Percentiles rank a stretch among this genome's conserved stretches.
Conservation (phyloP, 169 alveolate genomes). For the Blepharisma undulans region DNA sequence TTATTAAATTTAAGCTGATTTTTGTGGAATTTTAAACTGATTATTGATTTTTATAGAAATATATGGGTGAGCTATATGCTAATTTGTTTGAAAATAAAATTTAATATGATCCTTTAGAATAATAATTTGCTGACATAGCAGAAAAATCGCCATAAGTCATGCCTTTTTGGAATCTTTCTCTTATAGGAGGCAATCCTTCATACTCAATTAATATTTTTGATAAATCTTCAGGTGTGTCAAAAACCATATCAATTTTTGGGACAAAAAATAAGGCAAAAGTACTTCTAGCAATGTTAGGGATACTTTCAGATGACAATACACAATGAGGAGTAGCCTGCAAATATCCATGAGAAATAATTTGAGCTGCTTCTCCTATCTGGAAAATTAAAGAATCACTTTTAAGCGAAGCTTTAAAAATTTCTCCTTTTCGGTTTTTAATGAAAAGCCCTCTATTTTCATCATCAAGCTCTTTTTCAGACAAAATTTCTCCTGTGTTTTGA, state of each 20-base stretch:
- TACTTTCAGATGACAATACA: constrained; percentile 40
- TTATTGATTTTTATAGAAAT: not conserved
- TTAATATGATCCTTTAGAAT: not conserved
- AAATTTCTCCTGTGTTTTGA: constrained; percentile 47
- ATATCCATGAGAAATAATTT: constrained; percentile 71
- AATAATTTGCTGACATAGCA: not conserved
- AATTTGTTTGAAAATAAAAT: too few species aligned
- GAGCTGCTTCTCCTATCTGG: constrained; percentile 75
- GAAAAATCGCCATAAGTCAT: constrained; percentile 49
- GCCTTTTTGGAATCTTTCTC: constrained; percentile 57
- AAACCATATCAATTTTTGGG: constrained; percentile 43
- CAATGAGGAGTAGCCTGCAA: constrained; percentile 78
- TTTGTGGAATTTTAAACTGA: not conserved
- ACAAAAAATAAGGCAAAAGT: constrained; percentile 70
- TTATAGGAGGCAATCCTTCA: constrained; percentile 59
- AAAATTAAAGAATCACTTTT: constrained; percentile 60
- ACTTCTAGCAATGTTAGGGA: constrained; percentile 45
- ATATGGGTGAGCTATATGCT: not conserved
- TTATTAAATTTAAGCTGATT: not conserved
- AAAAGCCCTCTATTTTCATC: constrained; percentile 67
- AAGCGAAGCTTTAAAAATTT: constrained; percentile 44
- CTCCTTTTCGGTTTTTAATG: constrained; percentile 58
- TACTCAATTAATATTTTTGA: constrained; percentile 45
- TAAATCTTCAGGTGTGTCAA: not conserved
- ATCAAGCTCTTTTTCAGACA: constrained; percentile 29